Percentiles rank a stretch among this genome's conserved stretches.
Conservation (phyloP, 179 eudicot genomes). For the Beta macrorhiza region DNA sequence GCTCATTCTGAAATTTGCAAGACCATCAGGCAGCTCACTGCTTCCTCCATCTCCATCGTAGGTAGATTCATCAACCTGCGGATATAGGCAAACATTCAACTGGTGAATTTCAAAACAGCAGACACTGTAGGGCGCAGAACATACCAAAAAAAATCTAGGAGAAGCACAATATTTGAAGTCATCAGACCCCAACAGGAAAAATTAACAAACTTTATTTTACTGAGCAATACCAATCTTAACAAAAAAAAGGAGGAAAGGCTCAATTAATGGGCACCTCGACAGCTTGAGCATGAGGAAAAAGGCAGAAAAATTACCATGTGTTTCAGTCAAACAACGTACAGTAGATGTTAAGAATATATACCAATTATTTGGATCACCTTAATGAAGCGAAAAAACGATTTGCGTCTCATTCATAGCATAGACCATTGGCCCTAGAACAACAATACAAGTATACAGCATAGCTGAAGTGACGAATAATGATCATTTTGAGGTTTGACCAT, state of each 20-base stretch:
- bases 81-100: neutral
- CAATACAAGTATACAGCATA: neutral
- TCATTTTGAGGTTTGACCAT: neutral
- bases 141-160: neutral
- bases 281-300: neutral
- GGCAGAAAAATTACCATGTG: neutral
- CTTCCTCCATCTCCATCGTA: conserved; percentile 51
- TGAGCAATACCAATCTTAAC: neutral
- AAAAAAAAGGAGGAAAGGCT: too few relatives aligned
- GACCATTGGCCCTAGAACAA: neutral
- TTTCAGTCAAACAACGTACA: neutral
- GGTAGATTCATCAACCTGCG: conserved; percentile 70
- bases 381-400: neutral
- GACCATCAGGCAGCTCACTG: conserved; percentile 79
- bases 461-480: too few relatives aligned
- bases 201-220: neutral
- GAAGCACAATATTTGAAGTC: conserved; percentile 5
- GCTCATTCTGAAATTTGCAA: conserved; percentile 76
- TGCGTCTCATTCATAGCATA: neutral
- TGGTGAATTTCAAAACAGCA: neutral
- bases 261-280: neutral
- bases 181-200: neutral
- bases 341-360: neutral
- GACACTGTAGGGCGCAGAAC: neutral
- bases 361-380: neutral